Base-by-base conservation (phyloP, 768 basidiomycete species). In the Suillus paluster region DNA sequence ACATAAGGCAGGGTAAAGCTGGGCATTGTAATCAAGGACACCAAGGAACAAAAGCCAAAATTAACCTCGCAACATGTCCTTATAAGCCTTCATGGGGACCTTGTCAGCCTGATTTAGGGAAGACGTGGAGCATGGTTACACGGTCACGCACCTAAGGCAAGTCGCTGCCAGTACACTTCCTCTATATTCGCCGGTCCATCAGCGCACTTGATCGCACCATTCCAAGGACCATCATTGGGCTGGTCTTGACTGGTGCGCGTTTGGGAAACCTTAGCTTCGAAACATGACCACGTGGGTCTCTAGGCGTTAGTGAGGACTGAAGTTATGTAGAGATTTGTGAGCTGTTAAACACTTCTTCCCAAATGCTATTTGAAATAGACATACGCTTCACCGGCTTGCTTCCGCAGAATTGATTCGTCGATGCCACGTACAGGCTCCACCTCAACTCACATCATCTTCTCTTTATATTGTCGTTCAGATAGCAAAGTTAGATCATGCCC, bases 401-500 rank as follows among this genome's bases (percentile, higher is more conserved):
- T 45, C 44, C 11, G 9, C 42, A 19, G n/a, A 45, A 21, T 45
- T 21, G 44, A 21, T 14, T 45, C 41, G 17, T 19, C n/a, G 11
- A 45, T 21, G 44, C 11, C 14, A 45, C n/a, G 41, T 36, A 36
- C 10, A 36, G 36, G 36, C 36, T 36, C 7, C 36, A 36, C 36
- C 5, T 36, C 10, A 11, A 36, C 36, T 36, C 36, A 36, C 36
- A 36, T 10, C 36, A 11, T 36, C 36, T 36, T 10, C 36, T 36
- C 36, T 11, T 36, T 2, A 36, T 36, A 36, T 36, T 36, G 7
- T 36, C 36, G 36, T 44, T 11, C 42, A 44, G 41, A 42, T n/a
- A 42, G 41, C 19, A 42, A 19, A 9, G 4, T 44, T n/a, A 11
- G 10, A 45, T 12, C 3, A 81, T 77, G 0, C n/a, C 86, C 86